phyloP scores from a whole-genome alignment of 106 monocot genomes.

The Posidonia australis region DNA sequence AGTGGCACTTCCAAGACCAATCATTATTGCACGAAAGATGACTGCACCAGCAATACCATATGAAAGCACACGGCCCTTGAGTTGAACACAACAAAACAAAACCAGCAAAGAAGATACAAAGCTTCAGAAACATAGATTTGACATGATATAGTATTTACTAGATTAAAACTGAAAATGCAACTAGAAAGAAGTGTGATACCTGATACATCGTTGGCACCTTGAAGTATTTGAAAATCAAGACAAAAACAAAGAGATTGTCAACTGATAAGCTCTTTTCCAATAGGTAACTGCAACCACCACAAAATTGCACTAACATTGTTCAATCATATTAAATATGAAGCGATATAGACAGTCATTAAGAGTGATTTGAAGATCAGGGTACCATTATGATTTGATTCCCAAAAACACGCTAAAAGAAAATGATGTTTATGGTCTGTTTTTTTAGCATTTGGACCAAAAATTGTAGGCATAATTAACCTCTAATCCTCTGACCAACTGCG shows the following conservation, averaged over 20 bases:
- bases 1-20: conserved; percentile 72
- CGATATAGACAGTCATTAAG: no score
- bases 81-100: neutral
- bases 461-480: neutral
- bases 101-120: neutral
- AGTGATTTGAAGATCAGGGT: neutral
- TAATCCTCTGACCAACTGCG: no score
- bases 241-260: conserved; percentile 88
- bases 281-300: conserved; percentile 39
- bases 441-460: neutral
- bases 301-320: neutral
- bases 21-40: conserved; percentile 90
- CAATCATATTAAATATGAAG: neutral
- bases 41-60: conserved; percentile 98
- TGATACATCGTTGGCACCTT: conserved; percentile 69
- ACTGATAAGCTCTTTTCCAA: conserved; percentile 81
- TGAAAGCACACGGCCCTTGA: conserved; percentile 77
- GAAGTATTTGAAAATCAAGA: conserved; percentile 87
- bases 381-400: neutral
- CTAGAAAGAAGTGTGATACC: conserved; percentile 24
- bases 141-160: neutral
- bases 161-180: neutral
- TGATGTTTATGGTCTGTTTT: neutral
- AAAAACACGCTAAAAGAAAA: neutral
- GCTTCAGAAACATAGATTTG: neutral